A percentile compares a stretch with the other conserved stretches of the same genome.
These are phyloP conservation scores for Tranzscheliella williamsii DNA, from an alignment of 1,284 basidiomycete genomes.

Conservation along the genomic window DNA sequence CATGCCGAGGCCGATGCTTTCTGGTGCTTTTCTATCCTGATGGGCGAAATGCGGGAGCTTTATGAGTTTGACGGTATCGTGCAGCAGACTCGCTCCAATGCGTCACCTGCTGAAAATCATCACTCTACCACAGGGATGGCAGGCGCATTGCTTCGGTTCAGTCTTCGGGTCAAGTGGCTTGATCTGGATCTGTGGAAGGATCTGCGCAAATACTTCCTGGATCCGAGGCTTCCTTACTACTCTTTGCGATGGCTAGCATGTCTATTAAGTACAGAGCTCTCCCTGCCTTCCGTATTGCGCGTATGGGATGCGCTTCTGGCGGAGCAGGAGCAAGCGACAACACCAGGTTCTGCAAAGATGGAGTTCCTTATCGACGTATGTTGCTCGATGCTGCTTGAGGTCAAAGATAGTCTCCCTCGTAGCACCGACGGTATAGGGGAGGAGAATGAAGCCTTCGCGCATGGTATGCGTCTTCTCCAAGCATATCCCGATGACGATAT, in stretches of 20 bases:
- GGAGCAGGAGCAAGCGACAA: slow-evolving; percentile 28
- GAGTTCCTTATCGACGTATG: slow-evolving; percentile 57
- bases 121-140: slow-evolving; percentile 41
- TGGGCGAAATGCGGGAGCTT: slow-evolving; percentile 55
- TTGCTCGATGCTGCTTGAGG: slow-evolving; percentile 49
- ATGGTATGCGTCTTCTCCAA: slow-evolving; percentile 46
- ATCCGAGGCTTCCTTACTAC: slow-evolving; percentile 56
- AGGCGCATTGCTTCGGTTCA: slow-evolving; percentile 41
- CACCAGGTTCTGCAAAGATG: slow-evolving; percentile 38
- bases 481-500: slow-evolving; percentile 51
- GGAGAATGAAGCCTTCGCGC: slow-evolving; percentile 43
- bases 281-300: slow-evolving; percentile 44
- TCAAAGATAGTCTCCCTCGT: slow-evolving; percentile 22
- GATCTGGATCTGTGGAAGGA: slow-evolving; percentile 46
- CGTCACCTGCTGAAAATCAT: slow-evolving; percentile 3
- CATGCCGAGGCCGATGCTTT: slow-evolving; percentile 58
- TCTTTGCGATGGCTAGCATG: slow-evolving; percentile 58
- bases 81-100: slow-evolving; percentile 20
- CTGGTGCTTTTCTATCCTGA: slow-evolving; percentile 57
- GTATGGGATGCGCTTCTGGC: slow-evolving; percentile 57
- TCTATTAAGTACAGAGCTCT: slow-evolving; percentile 52
- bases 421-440: slow-evolving; percentile 11
- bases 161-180: slow-evolving; percentile 42
- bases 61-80: slow-evolving; percentile 55
- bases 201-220: slow-evolving; percentile 35